Evolutionary conservation across 2,329 filamentous ascomycete species (phyloP), one percentile per base, ranked within the genome.

Genomic region (Leptosphaerulina australis): DNA sequence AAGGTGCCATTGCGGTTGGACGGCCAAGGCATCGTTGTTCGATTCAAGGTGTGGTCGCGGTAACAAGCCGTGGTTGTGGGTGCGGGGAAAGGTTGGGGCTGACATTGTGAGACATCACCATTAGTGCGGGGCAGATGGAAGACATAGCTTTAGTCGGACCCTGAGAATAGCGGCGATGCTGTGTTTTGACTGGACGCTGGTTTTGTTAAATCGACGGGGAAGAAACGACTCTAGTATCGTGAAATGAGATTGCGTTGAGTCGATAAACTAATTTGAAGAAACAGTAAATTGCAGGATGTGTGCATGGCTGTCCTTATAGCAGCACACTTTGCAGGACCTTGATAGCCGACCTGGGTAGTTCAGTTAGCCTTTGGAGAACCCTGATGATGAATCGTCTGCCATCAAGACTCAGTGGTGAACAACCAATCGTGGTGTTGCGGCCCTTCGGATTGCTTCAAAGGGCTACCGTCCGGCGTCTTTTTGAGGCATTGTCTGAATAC

Each of bases 81-180:
- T 51, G 48, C 48, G 48, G 48, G 48, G 48, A 43, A 44, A 28
- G 30, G 4, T 22, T 35, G 15, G 46, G 33, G 38, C 31, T 48
- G 30, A 30, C 41, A 45, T 45, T 8, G 30, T 37, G 38, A 38
- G 46, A 38, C 31, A 24, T 29, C 30, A 30, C 24, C 24, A 37
- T 48, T 48, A 50, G 46, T 34, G 48, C 48, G 48, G 48, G 41
- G 30, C 48, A 40, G 24, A 35, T 3, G 30, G 21, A 37, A 37
- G 25, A 31, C 34, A n/a, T 38, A 34, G 43, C 43, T 37, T 37
- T 33, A 30, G 8, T n/a, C 3, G 18, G 18, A 31, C 41, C 12
- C 25, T 29, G 12, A n/a, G 5, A 10, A 17, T 51, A 21, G 29
- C 15, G 29, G 36, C 20, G 35, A 50, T 40, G 14, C 29, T 18